These are phyloP conservation scores for Diophrys appendiculata DNA, from an alignment of 73 alveolate genomes.

Conservation along the genomic window DNA sequence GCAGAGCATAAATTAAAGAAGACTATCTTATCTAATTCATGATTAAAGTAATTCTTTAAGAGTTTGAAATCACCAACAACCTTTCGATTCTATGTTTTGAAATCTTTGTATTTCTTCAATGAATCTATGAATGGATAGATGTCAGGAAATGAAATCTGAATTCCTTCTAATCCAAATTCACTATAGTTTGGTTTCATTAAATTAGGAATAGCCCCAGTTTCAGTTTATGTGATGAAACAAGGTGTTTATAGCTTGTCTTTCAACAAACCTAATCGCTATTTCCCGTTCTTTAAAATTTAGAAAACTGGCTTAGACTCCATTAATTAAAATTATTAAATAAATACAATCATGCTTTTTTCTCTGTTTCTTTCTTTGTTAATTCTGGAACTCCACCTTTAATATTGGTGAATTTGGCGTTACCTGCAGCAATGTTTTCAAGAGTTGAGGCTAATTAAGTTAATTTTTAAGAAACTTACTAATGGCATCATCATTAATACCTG, in stretches of 20 bases:
- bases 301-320: no score
- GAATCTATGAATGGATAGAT: not conserved
- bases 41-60: not conserved
- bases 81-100: not conserved
- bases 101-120: not conserved
- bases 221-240: not conserved
- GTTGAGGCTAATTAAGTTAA: not conserved
- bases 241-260: not conserved
- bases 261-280: not conserved
- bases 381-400: slow-evolving; percentile 24
- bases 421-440: slow-evolving; percentile 35
- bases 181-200: not conserved
- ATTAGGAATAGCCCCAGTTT: not conserved
- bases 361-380: not conserved
- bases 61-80: not conserved
- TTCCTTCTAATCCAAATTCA: not conserved
- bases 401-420: slow-evolving; percentile 47
- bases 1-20: not conserved
- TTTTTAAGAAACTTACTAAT: not conserved
- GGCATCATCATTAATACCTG: not conserved
- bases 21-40: no score
- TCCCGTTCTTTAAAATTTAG: not conserved
- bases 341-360: not conserved
- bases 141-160: not conserved
- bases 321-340: no score